A percentile compares a stretch with the other conserved stretches of the same genome.
These are phyloP conservation scores for Helminthosporium solani DNA, from an alignment of 2,329 filamentous ascomycete species.

Conservation along the genomic window DNA sequence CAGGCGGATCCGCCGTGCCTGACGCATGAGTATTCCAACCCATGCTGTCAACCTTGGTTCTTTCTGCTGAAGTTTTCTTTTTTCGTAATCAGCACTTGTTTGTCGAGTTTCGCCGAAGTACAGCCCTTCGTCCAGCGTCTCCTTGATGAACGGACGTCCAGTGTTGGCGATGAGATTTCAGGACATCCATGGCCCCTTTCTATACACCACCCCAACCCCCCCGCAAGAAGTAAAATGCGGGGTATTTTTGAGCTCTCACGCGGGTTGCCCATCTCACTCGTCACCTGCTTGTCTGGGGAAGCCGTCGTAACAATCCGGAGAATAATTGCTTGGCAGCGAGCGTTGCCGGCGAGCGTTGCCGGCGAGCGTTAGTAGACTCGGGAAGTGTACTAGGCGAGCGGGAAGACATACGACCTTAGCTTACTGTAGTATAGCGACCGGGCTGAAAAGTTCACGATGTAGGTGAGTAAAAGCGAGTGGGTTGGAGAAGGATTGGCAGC, in stretches of 20 bases:
- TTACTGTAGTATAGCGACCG: no score
- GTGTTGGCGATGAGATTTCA: no score
- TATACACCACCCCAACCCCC: background rate
- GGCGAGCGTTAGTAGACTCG: no score
- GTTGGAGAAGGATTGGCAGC: no score
- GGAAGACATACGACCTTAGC: no score
- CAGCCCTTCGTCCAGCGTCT: no score
- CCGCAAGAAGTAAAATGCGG: background rate
- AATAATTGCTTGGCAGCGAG: background rate
- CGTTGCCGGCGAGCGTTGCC: no score
- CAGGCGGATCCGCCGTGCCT: constrained; percentile 37
- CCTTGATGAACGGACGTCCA: no score
- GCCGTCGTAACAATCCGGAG: background rate
- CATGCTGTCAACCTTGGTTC: constrained; percentile 3
- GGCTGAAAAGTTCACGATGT: no score
- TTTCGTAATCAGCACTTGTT: background rate
- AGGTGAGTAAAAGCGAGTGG: no score
- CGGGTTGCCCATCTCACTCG: background rate
- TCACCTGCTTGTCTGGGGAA: constrained; percentile 4
- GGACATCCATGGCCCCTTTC: background rate
- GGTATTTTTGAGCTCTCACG: constrained; percentile 1
- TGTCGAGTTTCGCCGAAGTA: background rate
- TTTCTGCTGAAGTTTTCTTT: background rate
- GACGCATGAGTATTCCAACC: constrained; percentile 30
- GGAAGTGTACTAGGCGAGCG: no score